Base-by-base conservation (phyloP, 805 yeast genomes). In the Barnettozyma wickerhamii region DNA sequence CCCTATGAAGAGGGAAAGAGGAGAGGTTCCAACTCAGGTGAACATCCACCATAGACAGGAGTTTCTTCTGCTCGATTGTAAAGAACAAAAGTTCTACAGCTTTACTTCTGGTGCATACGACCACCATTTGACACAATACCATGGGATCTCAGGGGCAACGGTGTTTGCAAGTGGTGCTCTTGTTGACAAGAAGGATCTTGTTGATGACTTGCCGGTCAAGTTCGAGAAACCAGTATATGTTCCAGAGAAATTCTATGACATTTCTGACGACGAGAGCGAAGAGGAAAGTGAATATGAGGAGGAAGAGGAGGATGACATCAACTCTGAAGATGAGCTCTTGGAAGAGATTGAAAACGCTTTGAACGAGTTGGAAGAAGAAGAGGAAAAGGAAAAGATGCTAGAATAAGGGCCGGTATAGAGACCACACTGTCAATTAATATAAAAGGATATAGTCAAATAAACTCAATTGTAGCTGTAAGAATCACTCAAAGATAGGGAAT, bases 401-500 rank as follows among this genome's bases (percentile, higher is more conserved):
- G n/a, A n/a, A n/a, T n/a, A n/a, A n/a, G n/a, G n/a, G n/a, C n/a
- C n/a, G n/a, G n/a, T n/a, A n/a, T n/a, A n/a, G n/a, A n/a, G n/a
- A n/a, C n/a, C n/a, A n/a, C n/a, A n/a, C n/a, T n/a, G n/a, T n/a
- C n/a, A n/a, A n/a, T n/a, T n/a, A n/a, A n/a, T n/a, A n/a, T n/a
- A n/a, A n/a, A n/a, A n/a, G n/a, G n/a, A n/a, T n/a, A n/a, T n/a
- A n/a, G n/a, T n/a, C n/a, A n/a, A n/a, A n/a, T n/a, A n/a, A n/a
- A n/a, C n/a, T 2, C 26, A 23, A 23, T 23, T 3, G 12, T 23
- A 9, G 12, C 26, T 3, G 12, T 23, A 23, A 9, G 7, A 7
- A 23, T 15, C 26, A 43, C 39, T 45, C 45, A 66, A 35, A 74
- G 45, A 34, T 65, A 63, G 9, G 77, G 75, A 20, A 74, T 9